Percentiles rank a stretch among this genome's conserved stretches.
Conservation (phyloP, 148 eudicot genomes). For the Fagopyrum tataricum region DNA sequence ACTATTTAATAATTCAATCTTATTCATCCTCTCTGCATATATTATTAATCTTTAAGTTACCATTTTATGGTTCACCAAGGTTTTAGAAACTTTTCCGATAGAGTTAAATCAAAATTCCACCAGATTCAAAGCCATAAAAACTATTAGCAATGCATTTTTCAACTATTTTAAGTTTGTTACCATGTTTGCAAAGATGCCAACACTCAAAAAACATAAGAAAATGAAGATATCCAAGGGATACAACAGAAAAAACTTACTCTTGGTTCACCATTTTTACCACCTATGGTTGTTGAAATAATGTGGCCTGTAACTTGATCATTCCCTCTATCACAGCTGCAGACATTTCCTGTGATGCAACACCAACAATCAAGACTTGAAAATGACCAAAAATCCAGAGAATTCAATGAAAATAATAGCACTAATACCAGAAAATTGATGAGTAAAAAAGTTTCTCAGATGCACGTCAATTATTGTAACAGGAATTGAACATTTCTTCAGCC, state of each 20-base stretch:
- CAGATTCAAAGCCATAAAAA: too few relatives aligned
- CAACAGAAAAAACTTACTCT: conserved; percentile 29
- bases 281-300: conserved; percentile 80
- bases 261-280: conserved; percentile 91
- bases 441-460: not conserved
- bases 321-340: conserved; percentile 53
- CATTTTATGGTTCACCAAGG: too few relatives aligned
- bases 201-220: not conserved
- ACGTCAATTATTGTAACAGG: not conserved
- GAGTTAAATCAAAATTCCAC: too few relatives aligned
- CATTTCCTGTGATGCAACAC: conserved; percentile 51
- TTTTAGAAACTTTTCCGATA: too few relatives aligned
- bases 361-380: conserved; percentile 1
- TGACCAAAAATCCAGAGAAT: not conserved
- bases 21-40: too few relatives aligned
- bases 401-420: not conserved
- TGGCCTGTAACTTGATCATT: conserved; percentile 78
- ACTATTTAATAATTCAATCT: too few relatives aligned
- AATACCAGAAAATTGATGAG: not conserved
- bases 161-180: too few relatives aligned
- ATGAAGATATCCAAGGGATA: not conserved
- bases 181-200: too few relatives aligned
- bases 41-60: too few relatives aligned
- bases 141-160: too few relatives aligned
- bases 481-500: not conserved